Evolutionary conservation across 768 basidiomycete genomes (phyloP).

Genomic region (Fomitopsis serialis): DNA sequence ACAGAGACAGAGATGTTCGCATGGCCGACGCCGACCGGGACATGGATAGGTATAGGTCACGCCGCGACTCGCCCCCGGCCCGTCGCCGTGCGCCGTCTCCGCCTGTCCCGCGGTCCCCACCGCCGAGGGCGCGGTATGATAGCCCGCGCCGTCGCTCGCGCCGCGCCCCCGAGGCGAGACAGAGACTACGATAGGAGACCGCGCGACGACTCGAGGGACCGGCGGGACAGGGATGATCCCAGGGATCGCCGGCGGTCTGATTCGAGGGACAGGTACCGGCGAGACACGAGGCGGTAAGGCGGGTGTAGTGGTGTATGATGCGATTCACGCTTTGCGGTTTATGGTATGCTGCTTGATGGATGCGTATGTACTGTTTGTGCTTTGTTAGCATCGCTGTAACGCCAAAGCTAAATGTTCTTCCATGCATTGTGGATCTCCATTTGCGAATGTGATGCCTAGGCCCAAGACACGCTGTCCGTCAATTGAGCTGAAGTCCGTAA

Average conservation of each 20-base stretch:
- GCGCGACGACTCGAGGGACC: constrained; percentile 13
- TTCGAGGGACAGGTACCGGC: constrained; percentile 13
- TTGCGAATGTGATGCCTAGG: no score
- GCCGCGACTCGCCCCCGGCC: constrained; percentile 18
- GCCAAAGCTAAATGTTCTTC: no score
- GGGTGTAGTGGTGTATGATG: not conserved
- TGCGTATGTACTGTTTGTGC: not conserved
- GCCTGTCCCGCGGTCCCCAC: constrained; percentile 15
- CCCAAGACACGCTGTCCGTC: no score
- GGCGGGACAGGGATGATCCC: constrained; percentile 7
- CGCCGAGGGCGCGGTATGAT: constrained; percentile 11
- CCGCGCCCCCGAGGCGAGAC: constrained; percentile 2
- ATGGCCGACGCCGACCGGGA: constrained; percentile 7
- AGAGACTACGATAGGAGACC: constrained; percentile 7
- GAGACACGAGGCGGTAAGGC: constrained; percentile 11
- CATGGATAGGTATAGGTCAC: constrained; percentile 15
- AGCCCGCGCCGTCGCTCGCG: constrained; percentile 10
- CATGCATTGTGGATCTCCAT: no score
- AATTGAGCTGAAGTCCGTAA: no score
- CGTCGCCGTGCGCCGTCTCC: constrained; percentile 16
- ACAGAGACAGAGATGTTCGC: constrained; percentile 1
- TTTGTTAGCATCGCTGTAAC: no score
- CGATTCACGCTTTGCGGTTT: not conserved
- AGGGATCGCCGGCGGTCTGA: constrained; percentile 10
- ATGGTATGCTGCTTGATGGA: not conserved